Base-by-base conservation (phyloP, 2,329 filamentous ascomycete genomes). In the Furcasterigmium furcatum region DNA sequence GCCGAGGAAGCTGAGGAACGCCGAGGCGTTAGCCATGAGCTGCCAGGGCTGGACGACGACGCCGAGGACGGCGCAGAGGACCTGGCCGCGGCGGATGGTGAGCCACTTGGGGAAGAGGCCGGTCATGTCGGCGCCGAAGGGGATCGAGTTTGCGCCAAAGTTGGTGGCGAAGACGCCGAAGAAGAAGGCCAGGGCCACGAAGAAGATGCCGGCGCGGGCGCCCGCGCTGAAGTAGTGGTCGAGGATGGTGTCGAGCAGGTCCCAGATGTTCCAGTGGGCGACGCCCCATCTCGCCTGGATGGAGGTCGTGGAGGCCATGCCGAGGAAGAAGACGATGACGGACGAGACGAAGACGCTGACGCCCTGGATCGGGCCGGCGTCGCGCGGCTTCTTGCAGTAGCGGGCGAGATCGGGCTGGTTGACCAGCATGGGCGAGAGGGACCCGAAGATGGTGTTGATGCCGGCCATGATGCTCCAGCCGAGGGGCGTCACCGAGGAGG, bases 371-470 rank as follows among this genome's bases (percentile, higher is more conserved):
- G 54, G 56, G 6, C 55, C 57, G 1, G 62, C 60, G 34, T 66
- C 59, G 18, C 55, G 47, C 1, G 63, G 53, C 41, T 54, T 58
- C 36, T 55, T 56, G 43, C 57, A 61, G 49, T 67, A 67, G 5
- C 65, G 57, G 10, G 65, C 58, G 10, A 67, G 53, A 47, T 68
- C 64, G 13, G 65, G 64, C 29, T 67, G 63, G 36, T 60, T 67
- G 13, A 67, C 61, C 16, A 66, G 50, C 49, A 66, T 54, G 6
- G 60, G 61, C 6, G 57, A 64, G 24, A 62, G 59, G 13, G 54
- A 57, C 9, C 66, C 65, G 54, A 70, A 59, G 45, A 67, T 60
- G 42, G 60, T 56, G 52, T 68, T 70, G 47, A 70, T 63, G 34
- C 64, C 66, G 14, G 52, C 52, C 50, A 69, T 61, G 44, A 68